A percentile compares a stretch with the other conserved stretches of the same genome.
Evolutionary conservation across 2,329 filamentous ascomycete genomes (phyloP).

Genomic region (Zymoseptoria ardabiliae): DNA sequence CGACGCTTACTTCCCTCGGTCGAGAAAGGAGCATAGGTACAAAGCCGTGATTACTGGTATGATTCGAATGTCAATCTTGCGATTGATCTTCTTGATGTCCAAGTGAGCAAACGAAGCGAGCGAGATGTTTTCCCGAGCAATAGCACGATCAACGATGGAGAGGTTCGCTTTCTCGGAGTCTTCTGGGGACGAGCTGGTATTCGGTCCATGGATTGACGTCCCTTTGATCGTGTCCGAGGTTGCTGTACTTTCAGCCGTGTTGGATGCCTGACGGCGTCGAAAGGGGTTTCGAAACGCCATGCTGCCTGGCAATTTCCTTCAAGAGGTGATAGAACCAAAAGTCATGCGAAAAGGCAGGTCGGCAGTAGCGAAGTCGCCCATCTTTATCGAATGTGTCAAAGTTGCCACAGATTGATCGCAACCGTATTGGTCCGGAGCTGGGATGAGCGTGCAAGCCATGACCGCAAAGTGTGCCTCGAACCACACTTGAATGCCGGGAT

Average conservation of each 20-base stretch:
- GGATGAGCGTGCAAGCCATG: too few relatives aligned
- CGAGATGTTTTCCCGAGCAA: background rate
- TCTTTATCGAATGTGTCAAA: too few relatives aligned
- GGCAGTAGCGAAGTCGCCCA: too few relatives aligned
- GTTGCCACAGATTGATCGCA: too few relatives aligned
- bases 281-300: background rate
- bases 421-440: too few relatives aligned
- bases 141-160: background rate
- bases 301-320: background rate
- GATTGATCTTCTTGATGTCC: background rate
- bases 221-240: background rate
- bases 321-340: too few relatives aligned
- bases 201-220: background rate
- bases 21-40: conserved; percentile 31
- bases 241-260: background rate
- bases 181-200: background rate
- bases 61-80: conserved; percentile 15
- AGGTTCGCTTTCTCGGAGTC: background rate
- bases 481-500: too few relatives aligned
- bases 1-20: conserved; percentile 16
- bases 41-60: conserved; percentile 33
- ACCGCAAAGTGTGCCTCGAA: too few relatives aligned
- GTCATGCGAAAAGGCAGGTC: too few relatives aligned
- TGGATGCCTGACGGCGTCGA: background rate
- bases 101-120: background rate